A percentile compares a stretch with the other conserved stretches of the same genome.
Evolutionary conservation across 768 basidiomycete species (phyloP).

Genomic region (Auricularia sp.): DNA sequence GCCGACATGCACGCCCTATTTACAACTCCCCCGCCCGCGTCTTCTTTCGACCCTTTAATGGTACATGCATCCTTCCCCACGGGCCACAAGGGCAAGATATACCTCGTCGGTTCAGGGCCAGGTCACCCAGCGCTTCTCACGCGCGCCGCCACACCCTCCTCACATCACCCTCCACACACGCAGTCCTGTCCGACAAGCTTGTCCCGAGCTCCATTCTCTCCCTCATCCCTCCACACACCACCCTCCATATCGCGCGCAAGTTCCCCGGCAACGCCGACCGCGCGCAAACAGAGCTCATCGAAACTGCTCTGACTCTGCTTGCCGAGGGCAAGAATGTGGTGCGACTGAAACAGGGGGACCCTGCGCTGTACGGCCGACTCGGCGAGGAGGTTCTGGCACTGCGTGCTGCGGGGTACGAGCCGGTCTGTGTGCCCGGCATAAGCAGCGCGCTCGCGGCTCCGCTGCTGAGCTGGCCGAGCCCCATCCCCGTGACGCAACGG

Average conservation of each 20-base stretch:
- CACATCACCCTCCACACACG: constrained; percentile 58
- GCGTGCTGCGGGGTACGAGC: constrained; percentile 74
- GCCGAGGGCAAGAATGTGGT: constrained; percentile 75
- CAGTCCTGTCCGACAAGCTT: constrained; percentile 93
- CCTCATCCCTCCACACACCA: constrained; percentile 59
- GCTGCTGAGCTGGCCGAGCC: constrained; percentile 51
- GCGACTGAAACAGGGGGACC: constrained; percentile 97
- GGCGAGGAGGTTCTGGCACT: constrained; percentile 95
- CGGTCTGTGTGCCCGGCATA: constrained; percentile 81
- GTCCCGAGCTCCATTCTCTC: constrained; percentile 83
- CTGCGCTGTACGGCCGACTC: constrained; percentile 85
- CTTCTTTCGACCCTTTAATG: background rate
- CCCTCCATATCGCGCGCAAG: constrained; percentile 86
- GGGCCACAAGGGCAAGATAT: constrained; percentile 51
- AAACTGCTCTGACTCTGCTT: constrained; percentile 78
- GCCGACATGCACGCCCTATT: constrained; percentile 60
- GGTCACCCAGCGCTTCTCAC: constrained; percentile 92
- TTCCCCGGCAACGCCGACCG: constrained; percentile 96
- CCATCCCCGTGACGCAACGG: constrained; percentile 87
- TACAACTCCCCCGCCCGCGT: constrained; percentile 2
- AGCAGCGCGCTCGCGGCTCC: constrained; percentile 86
- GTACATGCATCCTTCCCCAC: constrained; percentile 9
- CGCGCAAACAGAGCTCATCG: constrained; percentile 92
- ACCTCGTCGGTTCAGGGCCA: constrained; percentile 90
- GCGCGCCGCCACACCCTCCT: constrained; percentile 75